Evolutionary conservation across 345 rosid genomes (phyloP), one percentile per base, ranked within the genome.

Genomic region (Citrus hindsii): DNA sequence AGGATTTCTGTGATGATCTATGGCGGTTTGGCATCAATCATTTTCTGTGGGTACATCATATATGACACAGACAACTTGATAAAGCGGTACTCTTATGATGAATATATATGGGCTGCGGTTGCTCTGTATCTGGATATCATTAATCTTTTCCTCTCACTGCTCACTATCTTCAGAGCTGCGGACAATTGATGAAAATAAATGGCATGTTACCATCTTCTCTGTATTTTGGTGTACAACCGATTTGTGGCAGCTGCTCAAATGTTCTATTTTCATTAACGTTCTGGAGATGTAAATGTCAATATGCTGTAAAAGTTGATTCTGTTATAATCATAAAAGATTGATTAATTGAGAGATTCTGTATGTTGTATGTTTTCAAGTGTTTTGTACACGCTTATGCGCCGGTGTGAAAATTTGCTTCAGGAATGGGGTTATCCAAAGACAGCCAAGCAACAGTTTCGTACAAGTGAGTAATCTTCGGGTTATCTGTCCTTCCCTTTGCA

Each of bases 41-140:
- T 95, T 73, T 95, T 93, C 83, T 92, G 95, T 67, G 98, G 93
- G 1, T 95, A 93, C 83, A 93, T 95, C 40, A 78, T 93, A 0
- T 95, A 88, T 27, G 97, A 93, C 76, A 95, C 98, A 0, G 98
- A 93, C 81, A 92, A 95, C 81, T 82, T 95, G 79, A 95, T 95
- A 86, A 95, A 95, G 88, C 92, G 98, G 6, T 85, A 79, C 85
- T 61, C 86, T 4, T 93, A 94, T 27, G 98, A 92, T 75, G 97
- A 94, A 19, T 92, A 94, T 61, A 92, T 94, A 32, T 94, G 98
- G 98, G 98, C 98, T 33, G 87, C 98, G 0, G 90, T 94, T n/a
- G 61, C 91, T 19, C 82, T 94, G 71, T 94, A 94, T 78, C 83
- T 94, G 25, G 98, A 94, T 69, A 85, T 92, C 79, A 82, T 92